phyloP scores from a whole-genome alignment of 2,329 filamentous ascomycete genomes.

The Fusarium sp. region DNA sequence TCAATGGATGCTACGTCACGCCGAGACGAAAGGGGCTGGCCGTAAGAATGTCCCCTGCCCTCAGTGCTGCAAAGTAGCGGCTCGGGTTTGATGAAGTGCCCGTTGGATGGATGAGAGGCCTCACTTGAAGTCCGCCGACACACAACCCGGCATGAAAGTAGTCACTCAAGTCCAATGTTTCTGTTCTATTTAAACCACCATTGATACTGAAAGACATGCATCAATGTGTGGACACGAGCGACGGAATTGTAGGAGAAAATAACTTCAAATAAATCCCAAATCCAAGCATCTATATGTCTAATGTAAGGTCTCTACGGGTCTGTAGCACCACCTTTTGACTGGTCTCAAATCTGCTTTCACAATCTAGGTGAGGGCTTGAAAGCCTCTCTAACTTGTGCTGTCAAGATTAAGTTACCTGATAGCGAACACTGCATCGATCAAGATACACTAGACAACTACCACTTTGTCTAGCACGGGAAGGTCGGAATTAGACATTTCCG shows the following conservation, averaged over 20 bases:
- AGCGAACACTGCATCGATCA: not conserved
- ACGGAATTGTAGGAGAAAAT: not conserved
- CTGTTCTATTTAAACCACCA: no score
- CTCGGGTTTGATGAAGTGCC: not conserved
- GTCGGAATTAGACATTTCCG: not conserved
- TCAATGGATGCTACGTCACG: not conserved
- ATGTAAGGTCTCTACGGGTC: not conserved
- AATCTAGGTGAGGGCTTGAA: fast-evolving
- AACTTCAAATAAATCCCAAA: not conserved
- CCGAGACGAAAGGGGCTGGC: not conserved
- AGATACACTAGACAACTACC: no score
- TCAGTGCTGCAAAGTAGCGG: not conserved
- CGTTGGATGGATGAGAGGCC: not conserved
- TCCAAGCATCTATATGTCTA: no score
- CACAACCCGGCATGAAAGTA: no score
- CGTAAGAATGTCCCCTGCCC: no score
- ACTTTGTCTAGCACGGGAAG: fast-evolving
- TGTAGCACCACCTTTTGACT: fast-evolving
- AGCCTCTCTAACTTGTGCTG: not conserved
- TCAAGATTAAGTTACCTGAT: not conserved
- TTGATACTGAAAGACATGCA: not conserved
- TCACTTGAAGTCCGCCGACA: not conserved
- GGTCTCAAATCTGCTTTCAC: no score
- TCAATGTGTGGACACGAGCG: not conserved
- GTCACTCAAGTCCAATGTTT: no score